Evolutionary conservation across 2,329 filamentous ascomycete genomes (phyloP).

Genomic region (Calycina herbarum): DNA sequence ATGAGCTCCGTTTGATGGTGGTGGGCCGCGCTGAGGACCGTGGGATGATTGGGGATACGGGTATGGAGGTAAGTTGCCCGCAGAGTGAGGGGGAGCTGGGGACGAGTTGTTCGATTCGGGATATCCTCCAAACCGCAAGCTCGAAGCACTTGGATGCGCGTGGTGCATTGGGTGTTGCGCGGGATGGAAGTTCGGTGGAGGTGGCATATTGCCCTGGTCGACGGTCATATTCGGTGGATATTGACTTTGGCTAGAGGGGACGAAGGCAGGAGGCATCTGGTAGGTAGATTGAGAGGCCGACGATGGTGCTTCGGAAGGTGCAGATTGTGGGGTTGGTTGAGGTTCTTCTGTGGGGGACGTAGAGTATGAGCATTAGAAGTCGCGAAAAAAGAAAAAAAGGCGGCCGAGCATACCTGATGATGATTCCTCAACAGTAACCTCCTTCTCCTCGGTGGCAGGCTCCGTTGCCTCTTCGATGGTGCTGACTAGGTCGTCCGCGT

Average conservation of each 20-base stretch:
- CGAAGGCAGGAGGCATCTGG: slow-evolving; percentile 47
- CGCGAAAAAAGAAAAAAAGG: slow-evolving; percentile 4
- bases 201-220: slow-evolving; percentile 23
- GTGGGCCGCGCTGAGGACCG: slow-evolving; percentile 20
- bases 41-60: slow-evolving; percentile 26
- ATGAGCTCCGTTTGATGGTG: slow-evolving; percentile 27
- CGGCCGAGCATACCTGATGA: slow-evolving; percentile 22
- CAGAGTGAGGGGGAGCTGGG: slow-evolving; percentile 52
- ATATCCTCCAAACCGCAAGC: slow-evolving; percentile 56
- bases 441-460: slow-evolving; percentile 22
- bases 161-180: slow-evolving; percentile 47
- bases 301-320: slow-evolving; percentile 30
- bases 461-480: slow-evolving; percentile 11
- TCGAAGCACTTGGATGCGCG: slow-evolving; percentile 54
- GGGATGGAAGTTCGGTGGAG: slow-evolving; percentile 27
- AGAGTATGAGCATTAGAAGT: slow-evolving; percentile 13
- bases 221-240: slow-evolving; percentile 16
- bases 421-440: slow-evolving; percentile 20
- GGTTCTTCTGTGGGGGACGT: slow-evolving; percentile 16
- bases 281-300: slow-evolving; percentile 38
- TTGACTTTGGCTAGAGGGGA: slow-evolving; percentile 40
- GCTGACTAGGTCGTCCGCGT: slow-evolving; percentile 14
- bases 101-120: slow-evolving; percentile 58
- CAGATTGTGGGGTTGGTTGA: slow-evolving; percentile 25
- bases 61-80: slow-evolving; percentile 43